Evolutionary conservation across 2,329 filamentous ascomycete species (phyloP), one percentile per base, ranked within the genome.

Genomic region (Trichoderma cornu-damae): DNA sequence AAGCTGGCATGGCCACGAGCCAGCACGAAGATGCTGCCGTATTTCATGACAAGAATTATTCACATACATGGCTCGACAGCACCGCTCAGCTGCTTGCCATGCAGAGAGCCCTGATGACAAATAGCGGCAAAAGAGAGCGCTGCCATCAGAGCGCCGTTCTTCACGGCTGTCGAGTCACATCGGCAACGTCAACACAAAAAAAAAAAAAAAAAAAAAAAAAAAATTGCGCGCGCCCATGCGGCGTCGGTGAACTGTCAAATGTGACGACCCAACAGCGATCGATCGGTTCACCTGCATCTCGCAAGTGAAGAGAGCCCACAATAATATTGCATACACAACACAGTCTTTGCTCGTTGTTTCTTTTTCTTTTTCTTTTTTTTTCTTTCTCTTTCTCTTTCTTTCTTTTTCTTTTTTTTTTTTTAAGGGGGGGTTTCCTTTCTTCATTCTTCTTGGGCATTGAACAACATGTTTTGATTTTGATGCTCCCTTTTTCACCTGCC

Each of bases 181-280:
- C 16, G 44, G n/a, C 8, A 12, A 22, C n/a, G n/a, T n/a, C n/a
- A n/a, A n/a, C n/a, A n/a, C n/a, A 16, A 38, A n/a, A 38, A 38
- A 24, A 12, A 12, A 42, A 7, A 38, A 52, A n/a, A n/a, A 12
- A 22, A 16, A 38, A n/a, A 38, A 38, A 24, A 12, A 12, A 42
- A 7, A 38, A 52, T 43, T 54, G 46, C 51, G 51, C 44, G 51
- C n/a, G 24, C 51, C 51, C 42, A 46, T 46, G 42, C 38, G 8
- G 34, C 43, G 12, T n/a, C 30, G 12, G 16, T 12, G 20, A 42
- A 12, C 16, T n/a, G 5, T 47, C 20, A 47, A 22, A 35, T 58
- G 46, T 14, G 14, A 22, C 26, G 22, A 16, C 50, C 56, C 48
- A 58, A 47, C 48, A 47, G 48, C n/a, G 52, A 55, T 52, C 56